Evolutionary conservation across 495 filamentous ascomycete genomes (phyloP).

Genomic region (Massariosphaeria phaeospora): DNA sequence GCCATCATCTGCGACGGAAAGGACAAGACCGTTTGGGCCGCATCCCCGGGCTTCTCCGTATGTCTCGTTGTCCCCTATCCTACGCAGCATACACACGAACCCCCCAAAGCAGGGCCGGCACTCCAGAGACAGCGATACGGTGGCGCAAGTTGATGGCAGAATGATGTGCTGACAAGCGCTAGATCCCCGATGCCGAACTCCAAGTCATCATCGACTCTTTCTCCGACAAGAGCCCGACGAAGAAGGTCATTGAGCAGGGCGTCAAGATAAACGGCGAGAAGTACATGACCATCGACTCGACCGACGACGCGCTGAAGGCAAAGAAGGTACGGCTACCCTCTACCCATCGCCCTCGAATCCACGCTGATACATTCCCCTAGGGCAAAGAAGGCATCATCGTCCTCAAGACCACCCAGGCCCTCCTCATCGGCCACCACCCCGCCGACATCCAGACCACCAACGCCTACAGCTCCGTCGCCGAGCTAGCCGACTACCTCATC

Average conservation of each 20-base stretch:
- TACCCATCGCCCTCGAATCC: neutral
- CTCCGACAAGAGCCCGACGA: conserved; percentile 46
- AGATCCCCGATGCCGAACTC: conserved; percentile 60
- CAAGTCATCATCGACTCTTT: conserved; percentile 50
- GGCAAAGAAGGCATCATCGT: conserved; percentile 74
- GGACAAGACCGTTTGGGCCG: conserved; percentile 79
- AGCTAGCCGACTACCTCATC: conserved; percentile 70
- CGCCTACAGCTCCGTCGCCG: conserved; percentile 59
- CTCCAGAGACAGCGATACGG: neutral
- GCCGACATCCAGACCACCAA: conserved; percentile 63
- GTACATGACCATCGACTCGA: conserved; percentile 67
- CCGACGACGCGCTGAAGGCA: conserved; percentile 74
- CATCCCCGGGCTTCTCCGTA: conserved; percentile 67
- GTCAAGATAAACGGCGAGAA: conserved; percentile 65
- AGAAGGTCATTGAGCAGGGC: conserved; percentile 53
- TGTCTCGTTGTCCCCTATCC: conserved; percentile 38
- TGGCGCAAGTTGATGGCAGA: neutral
- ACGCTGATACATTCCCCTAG: conserved; percentile 44
- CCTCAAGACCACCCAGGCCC: conserved; percentile 75
- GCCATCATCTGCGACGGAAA: conserved; percentile 79
- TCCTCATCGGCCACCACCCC: conserved; percentile 80
- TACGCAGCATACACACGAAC: neutral
- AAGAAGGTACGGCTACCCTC: conserved; percentile 61
- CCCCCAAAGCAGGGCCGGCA: neutral
- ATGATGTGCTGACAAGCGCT: conserved; percentile 18